Conservation (phyloP, 2,329 filamentous ascomycete genomes). For the Xylaria sp. region DNA sequence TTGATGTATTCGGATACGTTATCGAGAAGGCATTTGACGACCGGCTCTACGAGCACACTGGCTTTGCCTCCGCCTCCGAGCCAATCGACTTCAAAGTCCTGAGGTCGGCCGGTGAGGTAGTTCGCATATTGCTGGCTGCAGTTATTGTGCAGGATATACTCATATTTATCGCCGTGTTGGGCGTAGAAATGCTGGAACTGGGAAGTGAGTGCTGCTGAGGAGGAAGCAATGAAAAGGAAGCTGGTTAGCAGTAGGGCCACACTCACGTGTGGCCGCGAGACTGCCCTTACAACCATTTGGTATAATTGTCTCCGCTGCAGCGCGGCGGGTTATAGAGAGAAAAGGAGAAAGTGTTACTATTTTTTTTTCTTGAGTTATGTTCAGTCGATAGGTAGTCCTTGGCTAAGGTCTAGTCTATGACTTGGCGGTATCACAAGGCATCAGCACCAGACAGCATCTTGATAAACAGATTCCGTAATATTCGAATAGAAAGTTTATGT, state of each 20-base stretch:
- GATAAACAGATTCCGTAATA: background rate
- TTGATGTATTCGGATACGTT: conserved; percentile 42
- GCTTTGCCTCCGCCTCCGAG: conserved; percentile 34
- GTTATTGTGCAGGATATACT: conserved; percentile 34
- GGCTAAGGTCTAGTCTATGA: background rate
- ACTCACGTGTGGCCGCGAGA: background rate
- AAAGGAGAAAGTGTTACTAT: background rate
- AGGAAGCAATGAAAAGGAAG: conserved; percentile 17
- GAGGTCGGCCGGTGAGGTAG: conserved; percentile 37
- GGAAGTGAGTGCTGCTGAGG: conserved; percentile 18
- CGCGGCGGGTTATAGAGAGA: background rate
- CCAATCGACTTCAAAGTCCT: conserved; percentile 35
- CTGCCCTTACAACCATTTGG: conserved; percentile 3
- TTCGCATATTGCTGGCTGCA: conserved; percentile 38
- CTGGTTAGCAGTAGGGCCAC: conserved; percentile 2
- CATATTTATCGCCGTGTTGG: conserved; percentile 36
- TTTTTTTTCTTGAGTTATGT: background rate
- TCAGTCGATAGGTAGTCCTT: background rate
- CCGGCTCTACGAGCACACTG: conserved; percentile 36
- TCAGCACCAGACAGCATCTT: background rate
- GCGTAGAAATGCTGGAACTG: conserved; percentile 41
- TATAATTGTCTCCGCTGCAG: background rate
- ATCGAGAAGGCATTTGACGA: conserved; percentile 38
- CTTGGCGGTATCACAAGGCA: background rate
- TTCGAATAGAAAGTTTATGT: background rate